These are phyloP conservation scores for Trichoderma afroharzianum DNA, from an alignment of 2,329 filamentous ascomycete species.

Conservation along the genomic window DNA sequence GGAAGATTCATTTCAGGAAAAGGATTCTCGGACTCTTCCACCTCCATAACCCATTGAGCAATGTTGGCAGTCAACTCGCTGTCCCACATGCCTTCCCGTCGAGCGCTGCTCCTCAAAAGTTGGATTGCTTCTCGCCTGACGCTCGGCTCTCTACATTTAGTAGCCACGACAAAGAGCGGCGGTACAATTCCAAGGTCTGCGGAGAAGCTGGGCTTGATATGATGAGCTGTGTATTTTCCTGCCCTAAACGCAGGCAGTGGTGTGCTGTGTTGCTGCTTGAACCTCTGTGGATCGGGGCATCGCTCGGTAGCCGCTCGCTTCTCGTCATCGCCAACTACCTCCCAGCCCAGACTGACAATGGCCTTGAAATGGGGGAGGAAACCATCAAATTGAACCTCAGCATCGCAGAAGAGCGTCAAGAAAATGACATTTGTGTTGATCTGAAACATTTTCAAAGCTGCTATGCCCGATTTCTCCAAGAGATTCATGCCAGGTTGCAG, in stretches of 20 bases:
- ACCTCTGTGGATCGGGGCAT: slow-evolving; percentile 43
- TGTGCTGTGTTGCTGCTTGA: slow-evolving; percentile 36
- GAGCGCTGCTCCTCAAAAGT: slow-evolving; percentile 55
- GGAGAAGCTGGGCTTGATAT: slow-evolving; percentile 61
- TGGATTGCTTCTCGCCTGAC: slow-evolving; percentile 59
- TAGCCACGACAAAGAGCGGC: slow-evolving; percentile 62
- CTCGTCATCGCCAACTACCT: slow-evolving; percentile 59
- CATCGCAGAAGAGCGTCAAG: slow-evolving; percentile 57
- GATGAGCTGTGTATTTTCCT: slow-evolving; percentile 42
- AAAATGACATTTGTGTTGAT: slow-evolving; percentile 56
- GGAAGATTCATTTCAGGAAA: not conserved
- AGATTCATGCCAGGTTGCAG: slow-evolving; percentile 45
- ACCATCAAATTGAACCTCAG: slow-evolving; percentile 55
- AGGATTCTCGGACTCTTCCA: slow-evolving; percentile 47
- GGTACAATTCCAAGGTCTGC: slow-evolving; percentile 62
- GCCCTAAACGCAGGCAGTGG: slow-evolving; percentile 37
- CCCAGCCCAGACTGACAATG: slow-evolving; percentile 55
- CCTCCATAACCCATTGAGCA: slow-evolving; percentile 51
- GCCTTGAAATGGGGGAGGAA: slow-evolving; percentile 50
- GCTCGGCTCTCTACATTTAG: slow-evolving; percentile 58
- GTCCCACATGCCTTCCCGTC: slow-evolving; percentile 69
- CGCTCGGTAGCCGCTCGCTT: slow-evolving; percentile 44
- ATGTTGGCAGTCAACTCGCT: slow-evolving; percentile 56
- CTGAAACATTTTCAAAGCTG: slow-evolving; percentile 60
- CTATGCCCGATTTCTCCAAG: slow-evolving; percentile 57